A percentile compares a stretch with the other conserved stretches of the same genome.
Conservation (phyloP, 768 basidiomycete genomes). For the Gymnopilus dilepis region DNA sequence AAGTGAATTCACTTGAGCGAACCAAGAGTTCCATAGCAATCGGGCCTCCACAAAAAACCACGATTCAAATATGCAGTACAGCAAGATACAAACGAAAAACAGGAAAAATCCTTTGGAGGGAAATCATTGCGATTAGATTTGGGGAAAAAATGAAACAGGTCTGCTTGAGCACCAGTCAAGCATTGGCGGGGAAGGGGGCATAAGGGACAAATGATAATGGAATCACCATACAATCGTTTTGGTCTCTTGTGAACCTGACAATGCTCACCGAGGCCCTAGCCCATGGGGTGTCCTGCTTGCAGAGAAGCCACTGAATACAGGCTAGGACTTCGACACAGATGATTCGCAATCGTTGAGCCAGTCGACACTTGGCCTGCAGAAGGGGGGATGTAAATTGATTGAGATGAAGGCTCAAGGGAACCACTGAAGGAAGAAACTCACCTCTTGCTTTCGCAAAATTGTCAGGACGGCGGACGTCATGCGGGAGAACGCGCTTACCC, state of each 20-base stretch:
- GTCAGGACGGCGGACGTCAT: background rate
- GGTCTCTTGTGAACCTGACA: conserved; percentile 5
- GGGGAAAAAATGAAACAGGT: background rate
- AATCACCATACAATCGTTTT: no score
- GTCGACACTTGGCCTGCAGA: conserved; percentile 11
- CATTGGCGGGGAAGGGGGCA: conserved; percentile 17
- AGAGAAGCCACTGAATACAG: conserved; percentile 20
- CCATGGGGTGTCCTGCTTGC: background rate
- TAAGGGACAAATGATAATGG: conserved; percentile 25
- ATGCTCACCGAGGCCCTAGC: background rate
- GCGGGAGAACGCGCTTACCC: conserved; percentile 18
- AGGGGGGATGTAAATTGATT: conserved; percentile 15
- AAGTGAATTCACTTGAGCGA: background rate
- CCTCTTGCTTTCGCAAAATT: background rate
- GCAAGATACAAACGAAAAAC: no score
- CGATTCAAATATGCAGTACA: no score
- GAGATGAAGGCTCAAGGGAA: conserved; percentile 23
- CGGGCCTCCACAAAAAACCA: no score
- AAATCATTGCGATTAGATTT: background rate
- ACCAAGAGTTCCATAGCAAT: no score
- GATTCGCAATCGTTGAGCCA: conserved; percentile 5
- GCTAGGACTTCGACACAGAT: conserved; percentile 19
- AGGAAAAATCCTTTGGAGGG: no score
- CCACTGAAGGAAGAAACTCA: conserved; percentile 18
- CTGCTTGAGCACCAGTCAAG: conserved; percentile 6